Conservation (phyloP, 805 yeast species). For the Sporopachydermia lactativora region DNA sequence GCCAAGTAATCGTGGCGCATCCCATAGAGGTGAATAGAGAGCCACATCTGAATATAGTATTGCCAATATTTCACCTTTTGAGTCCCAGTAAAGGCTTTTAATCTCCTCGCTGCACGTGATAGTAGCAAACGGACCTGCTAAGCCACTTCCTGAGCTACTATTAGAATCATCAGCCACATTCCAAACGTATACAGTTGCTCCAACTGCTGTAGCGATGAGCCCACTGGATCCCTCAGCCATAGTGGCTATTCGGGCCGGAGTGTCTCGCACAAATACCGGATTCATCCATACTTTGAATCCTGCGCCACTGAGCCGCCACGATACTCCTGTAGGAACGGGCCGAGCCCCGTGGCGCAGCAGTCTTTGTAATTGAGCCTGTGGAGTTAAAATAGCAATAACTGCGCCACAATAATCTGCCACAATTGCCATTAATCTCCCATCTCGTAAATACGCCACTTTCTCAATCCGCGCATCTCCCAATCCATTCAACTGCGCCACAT, state of each 20-base stretch:
- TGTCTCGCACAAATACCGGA: background rate
- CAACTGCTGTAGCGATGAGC: background rate
- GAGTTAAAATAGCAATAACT: background rate
- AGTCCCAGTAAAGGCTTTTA: background rate
- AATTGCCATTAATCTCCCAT: background rate
- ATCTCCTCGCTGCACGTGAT: background rate
- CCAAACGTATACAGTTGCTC: background rate
- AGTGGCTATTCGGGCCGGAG: background rate
- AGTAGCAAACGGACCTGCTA: background rate
- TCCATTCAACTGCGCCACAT: background rate
- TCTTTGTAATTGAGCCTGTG: background rate
- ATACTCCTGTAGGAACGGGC: background rate
- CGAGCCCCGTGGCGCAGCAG: background rate
- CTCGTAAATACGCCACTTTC: background rate
- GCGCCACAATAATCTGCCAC: background rate
- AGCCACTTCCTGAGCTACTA: too few relatives aligned
- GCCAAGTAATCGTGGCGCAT: background rate
- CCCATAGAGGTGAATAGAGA: background rate
- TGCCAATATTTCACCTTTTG: background rate
- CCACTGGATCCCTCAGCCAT: background rate
- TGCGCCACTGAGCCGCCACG: background rate
- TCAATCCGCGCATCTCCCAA: background rate
- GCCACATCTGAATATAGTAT: background rate
- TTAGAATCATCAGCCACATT: too few relatives aligned
- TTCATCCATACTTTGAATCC: slow-evolving; percentile 1